Conservation (phyloP, 2,329 filamentous ascomycete genomes). For the Penicillium sp. region DNA sequence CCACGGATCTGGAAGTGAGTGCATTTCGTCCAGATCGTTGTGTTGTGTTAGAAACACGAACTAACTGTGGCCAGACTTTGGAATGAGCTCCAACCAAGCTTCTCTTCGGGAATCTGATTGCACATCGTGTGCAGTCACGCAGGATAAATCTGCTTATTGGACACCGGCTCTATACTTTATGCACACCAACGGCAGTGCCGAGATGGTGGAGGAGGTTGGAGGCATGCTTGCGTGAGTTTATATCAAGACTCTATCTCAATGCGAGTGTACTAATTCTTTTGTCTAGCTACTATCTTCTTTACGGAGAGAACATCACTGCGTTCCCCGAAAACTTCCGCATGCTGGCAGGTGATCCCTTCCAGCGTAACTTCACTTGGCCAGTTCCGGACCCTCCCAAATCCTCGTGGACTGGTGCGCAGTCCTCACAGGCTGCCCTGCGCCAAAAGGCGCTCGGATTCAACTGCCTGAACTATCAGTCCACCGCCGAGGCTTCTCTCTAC, state of each 20-base stretch:
- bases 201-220: constrained; percentile 72
- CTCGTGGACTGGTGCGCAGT: constrained; percentile 64
- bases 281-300: constrained; percentile 79
- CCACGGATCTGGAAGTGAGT: constrained; percentile 74
- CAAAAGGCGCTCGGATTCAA: constrained; percentile 93
- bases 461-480: constrained; percentile 76
- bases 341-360: constrained; percentile 71
- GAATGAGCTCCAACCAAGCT: constrained; percentile 56
- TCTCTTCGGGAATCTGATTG: constrained; percentile 65
- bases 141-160: constrained; percentile 92
- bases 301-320: constrained; percentile 64
- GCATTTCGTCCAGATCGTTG: background rate
- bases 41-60: background rate
- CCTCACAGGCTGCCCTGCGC: constrained; percentile 68
- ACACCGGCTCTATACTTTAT: constrained; percentile 77
- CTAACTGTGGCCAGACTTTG: constrained; percentile 60
- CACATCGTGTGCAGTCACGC: constrained; percentile 75
- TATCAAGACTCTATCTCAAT: background rate
- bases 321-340: constrained; percentile 80
- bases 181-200: constrained; percentile 65
- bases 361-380: constrained; percentile 69
- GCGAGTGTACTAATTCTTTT: constrained; percentile 7
- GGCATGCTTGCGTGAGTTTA: constrained; percentile 79
- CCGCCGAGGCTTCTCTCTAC: constrained; percentile 71
- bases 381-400: constrained; percentile 71